A percentile compares a stretch with the other conserved stretches of the same genome.
phyloP scores from a whole-genome alignment of 2,329 filamentous ascomycete species.

The Alternaria sp. region DNA sequence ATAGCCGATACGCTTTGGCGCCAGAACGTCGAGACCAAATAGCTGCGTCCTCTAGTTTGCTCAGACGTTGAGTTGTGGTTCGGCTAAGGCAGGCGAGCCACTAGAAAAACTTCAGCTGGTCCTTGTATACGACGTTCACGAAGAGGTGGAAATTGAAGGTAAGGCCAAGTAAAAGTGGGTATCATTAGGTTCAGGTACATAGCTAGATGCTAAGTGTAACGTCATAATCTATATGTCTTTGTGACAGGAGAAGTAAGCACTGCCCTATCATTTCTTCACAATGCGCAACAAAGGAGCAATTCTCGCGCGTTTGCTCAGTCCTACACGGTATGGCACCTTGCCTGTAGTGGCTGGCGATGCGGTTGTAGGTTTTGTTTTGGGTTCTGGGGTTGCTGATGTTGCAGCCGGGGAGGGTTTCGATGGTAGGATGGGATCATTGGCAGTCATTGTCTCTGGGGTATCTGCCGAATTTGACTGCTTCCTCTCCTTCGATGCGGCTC shows the following conservation, averaged over 20 bases:
- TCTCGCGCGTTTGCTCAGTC: slow-evolving; percentile 58
- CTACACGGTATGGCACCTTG: slow-evolving; percentile 57
- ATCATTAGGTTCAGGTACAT: slow-evolving; percentile 14
- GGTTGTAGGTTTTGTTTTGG: slow-evolving; percentile 21
- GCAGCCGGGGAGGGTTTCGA: background rate
- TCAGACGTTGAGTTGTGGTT: background rate
- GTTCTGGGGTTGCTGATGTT: slow-evolving; percentile 25
- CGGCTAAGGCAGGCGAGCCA: slow-evolving; percentile 1
- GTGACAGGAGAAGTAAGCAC: background rate
- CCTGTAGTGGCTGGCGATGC: slow-evolving; percentile 43
- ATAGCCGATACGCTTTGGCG: background rate
- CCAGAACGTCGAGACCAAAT: background rate
- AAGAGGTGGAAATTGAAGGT: slow-evolving; percentile 1
- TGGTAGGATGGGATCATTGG: background rate
- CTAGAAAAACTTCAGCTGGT: background rate
- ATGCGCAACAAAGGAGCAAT: slow-evolving; percentile 59
- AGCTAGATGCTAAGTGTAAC: background rate
- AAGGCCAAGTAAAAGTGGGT: slow-evolving; percentile 17
- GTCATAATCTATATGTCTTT: background rate
- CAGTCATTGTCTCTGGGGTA: background rate
- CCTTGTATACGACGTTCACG: background rate
- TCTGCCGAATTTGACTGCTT: background rate
- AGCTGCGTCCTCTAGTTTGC: background rate
- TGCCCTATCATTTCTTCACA: slow-evolving; percentile 52
- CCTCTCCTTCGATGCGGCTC: background rate